Conservation (phyloP, 192 early-diverging fungal species). For the Spizellomyces sp. region DNA sequence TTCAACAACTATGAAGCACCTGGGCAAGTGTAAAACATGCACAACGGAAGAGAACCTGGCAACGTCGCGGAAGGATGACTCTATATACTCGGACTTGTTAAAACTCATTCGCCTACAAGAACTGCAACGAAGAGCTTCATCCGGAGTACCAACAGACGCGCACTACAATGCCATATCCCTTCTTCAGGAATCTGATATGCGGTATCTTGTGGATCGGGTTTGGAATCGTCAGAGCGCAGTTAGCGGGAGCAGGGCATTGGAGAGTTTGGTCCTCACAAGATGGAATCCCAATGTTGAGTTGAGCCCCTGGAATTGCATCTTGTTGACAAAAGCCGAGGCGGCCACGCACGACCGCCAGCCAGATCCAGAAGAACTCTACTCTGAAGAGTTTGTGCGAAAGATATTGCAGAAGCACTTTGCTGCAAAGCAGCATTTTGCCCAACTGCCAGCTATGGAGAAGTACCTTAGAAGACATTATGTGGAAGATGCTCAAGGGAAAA, state of each 20-base stretch:
- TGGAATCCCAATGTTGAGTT: slow-evolving; percentile 52
- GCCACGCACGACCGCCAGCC: slow-evolving; percentile 51
- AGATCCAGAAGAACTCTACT: slow-evolving; percentile 42
- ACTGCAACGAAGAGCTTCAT: slow-evolving; percentile 20
- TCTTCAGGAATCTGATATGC: slow-evolving; percentile 58
- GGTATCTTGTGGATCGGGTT: slow-evolving; percentile 55
- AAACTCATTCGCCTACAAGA: slow-evolving; percentile 49
- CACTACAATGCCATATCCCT: slow-evolving; percentile 53
- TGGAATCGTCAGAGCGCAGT: slow-evolving; percentile 58
- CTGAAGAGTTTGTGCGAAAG: slow-evolving; percentile 55
- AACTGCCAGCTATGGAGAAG: slow-evolving; percentile 51
- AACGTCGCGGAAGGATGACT: slow-evolving; percentile 52
- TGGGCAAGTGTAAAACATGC: slow-evolving; percentile 60
- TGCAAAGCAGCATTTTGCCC: slow-evolving; percentile 51
- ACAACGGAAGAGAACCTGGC: slow-evolving; percentile 52
- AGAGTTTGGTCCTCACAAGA: slow-evolving; percentile 50
- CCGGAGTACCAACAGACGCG: slow-evolving; percentile 20
- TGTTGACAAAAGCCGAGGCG: slow-evolving; percentile 57
- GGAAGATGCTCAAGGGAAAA: slow-evolving; percentile 16
- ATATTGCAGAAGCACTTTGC: slow-evolving; percentile 51
- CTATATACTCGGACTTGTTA: slow-evolving; percentile 53
- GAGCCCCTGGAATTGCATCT: slow-evolving; percentile 59
- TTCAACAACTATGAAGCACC: slow-evolving; percentile 56
- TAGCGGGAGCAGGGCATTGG: slow-evolving; percentile 38
- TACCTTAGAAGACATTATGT: slow-evolving; percentile 48